These are phyloP conservation scores for Rhizopus delemar DNA, from an alignment of 371 early-diverging fungal species.

Conservation along the genomic window DNA sequence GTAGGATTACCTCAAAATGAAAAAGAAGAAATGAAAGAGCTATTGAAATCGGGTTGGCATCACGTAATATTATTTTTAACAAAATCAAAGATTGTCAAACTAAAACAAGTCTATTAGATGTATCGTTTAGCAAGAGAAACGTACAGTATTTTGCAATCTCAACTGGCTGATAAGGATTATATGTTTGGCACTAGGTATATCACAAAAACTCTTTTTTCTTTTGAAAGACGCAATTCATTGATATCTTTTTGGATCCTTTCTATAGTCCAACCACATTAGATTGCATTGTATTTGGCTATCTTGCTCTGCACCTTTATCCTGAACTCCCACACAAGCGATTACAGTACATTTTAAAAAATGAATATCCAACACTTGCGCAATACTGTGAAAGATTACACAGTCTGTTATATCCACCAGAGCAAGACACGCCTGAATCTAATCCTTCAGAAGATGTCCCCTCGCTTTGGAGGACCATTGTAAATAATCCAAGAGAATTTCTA, in stretches of 20 bases:
- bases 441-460: constrained; percentile 55
- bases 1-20: constrained; percentile 44
- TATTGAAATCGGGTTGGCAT: constrained; percentile 50
- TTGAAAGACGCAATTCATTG: neutral
- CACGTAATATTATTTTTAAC: constrained; percentile 29
- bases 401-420: constrained; percentile 24
- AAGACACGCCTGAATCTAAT: constrained; percentile 35
- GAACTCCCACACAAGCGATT: constrained; percentile 66
- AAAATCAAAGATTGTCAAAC: neutral
- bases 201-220: neutral
- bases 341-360: constrained; percentile 53
- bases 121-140: constrained; percentile 58
- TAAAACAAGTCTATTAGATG: constrained; percentile 40
- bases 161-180: constrained; percentile 62
- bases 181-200: constrained; percentile 66
- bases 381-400: constrained; percentile 61
- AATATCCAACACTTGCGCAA: constrained; percentile 60
- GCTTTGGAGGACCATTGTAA: constrained; percentile 50
- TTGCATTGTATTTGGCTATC: constrained; percentile 69
- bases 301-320: constrained; percentile 65
- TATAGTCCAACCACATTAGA: constrained; percentile 65
- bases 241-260: neutral
- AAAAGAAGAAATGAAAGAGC: constrained; percentile 50
- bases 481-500: constrained; percentile 52
- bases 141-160: constrained; percentile 55